Evolutionary conservation across 169 alveolate species (phyloP).

Genomic region (Plasmodium chabaudi): DNA sequence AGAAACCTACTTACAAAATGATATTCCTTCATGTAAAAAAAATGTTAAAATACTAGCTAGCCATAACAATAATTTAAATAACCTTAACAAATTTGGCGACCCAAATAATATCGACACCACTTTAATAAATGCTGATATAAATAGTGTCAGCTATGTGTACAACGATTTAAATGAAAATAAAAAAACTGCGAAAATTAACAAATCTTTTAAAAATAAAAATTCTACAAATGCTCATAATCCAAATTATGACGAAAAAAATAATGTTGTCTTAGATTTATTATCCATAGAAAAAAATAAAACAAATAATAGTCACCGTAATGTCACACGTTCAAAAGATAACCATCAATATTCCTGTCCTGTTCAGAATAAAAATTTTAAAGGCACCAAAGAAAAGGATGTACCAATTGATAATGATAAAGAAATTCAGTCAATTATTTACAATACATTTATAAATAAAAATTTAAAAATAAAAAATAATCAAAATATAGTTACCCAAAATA

Average conservation of each 20-base stretch:
- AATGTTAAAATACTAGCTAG: background rate
- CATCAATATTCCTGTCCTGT: no score
- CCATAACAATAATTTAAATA: background rate
- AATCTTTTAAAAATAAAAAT: no score
- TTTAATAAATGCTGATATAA: conserved; percentile 18
- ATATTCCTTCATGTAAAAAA: no score
- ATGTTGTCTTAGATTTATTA: background rate
- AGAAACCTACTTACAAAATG: background rate
- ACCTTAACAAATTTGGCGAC: conserved; percentile 1
- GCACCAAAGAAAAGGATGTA: background rate
- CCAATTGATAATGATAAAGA: conserved; percentile 11
- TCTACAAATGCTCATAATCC: background rate
- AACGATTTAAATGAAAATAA: conserved; percentile 19
- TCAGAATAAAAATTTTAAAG: background rate
- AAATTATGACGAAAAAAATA: background rate
- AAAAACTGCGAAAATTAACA: background rate
- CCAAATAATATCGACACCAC: conserved; percentile 33
- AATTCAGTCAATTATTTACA: conserved; percentile 18
- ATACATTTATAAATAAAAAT: conserved; percentile 38
- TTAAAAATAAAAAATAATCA: conserved; percentile 1
- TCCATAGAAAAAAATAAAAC: conserved; percentile 25
- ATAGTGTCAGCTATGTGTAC: conserved; percentile 47
- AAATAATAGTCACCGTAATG: conserved; percentile 1
- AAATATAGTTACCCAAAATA: background rate
- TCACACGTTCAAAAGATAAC: background rate